These are phyloP conservation scores for Dothiorella sarmentorum DNA, from an alignment of 2,329 filamentous ascomycete species.

Conservation along the genomic window DNA sequence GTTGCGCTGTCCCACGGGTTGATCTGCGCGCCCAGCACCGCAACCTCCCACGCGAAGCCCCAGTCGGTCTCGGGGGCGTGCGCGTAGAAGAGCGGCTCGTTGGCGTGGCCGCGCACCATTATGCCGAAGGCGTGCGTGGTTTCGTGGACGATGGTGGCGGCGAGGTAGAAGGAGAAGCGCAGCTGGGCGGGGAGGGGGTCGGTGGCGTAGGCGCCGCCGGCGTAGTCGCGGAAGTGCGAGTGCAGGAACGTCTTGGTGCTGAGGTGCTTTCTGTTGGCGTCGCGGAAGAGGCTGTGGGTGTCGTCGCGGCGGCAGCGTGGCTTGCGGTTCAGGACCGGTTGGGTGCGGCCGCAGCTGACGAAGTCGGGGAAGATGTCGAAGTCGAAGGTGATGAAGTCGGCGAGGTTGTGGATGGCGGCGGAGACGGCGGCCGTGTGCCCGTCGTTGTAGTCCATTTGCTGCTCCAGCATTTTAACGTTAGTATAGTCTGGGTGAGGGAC, in stretches of 20 bases:
- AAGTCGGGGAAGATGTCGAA: neutral
- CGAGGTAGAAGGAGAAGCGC: constrained; percentile 35
- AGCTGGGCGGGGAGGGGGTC: constrained; percentile 19
- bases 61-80: constrained; percentile 30
- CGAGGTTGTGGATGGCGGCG: neutral
- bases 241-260: neutral
- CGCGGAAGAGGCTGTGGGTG: neutral
- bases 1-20: constrained; percentile 28
- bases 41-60: constrained; percentile 37
- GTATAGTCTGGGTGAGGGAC: neutral
- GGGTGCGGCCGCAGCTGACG: neutral
- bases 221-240: neutral
- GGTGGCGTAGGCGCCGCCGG: neutral
- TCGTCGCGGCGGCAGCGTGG: too few relatives aligned
- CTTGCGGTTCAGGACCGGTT: too few relatives aligned
- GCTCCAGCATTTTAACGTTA: neutral
- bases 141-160: constrained; percentile 32
- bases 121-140: constrained; percentile 34
- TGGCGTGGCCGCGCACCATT: constrained; percentile 28
- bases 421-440: neutral
- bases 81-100: constrained; percentile 28
- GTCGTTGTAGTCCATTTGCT: neutral
- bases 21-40: constrained; percentile 33
- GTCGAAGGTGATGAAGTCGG: neutral
- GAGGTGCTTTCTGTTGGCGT: neutral